phyloP scores from a whole-genome alignment of 352 stramenopile genomes.

The Globisporangium perplexum region DNA sequence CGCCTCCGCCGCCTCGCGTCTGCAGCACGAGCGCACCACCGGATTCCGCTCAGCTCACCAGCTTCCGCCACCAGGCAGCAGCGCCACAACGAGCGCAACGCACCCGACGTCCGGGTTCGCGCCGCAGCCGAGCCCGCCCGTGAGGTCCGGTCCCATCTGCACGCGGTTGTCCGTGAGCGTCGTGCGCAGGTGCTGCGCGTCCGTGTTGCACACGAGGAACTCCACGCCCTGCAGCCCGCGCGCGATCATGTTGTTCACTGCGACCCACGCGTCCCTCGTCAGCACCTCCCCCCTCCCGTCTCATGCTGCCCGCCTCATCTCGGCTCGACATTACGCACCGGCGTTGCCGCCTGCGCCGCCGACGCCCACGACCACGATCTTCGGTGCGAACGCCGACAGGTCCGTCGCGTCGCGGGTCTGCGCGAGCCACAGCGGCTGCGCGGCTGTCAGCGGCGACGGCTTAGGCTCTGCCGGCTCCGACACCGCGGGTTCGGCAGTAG shows the following conservation, averaged over 20 bases:
- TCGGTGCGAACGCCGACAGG: slow-evolving; percentile 71
- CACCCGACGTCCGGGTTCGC: slow-evolving; percentile 80
- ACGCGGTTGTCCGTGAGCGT: slow-evolving; percentile 89
- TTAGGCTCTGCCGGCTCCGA: slow-evolving; percentile 33
- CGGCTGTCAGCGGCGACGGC: slow-evolving; percentile 37
- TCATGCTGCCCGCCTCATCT: too few species aligned
- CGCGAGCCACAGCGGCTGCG: slow-evolving; percentile 72
- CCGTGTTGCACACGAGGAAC: slow-evolving; percentile 90
- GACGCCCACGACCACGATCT: slow-evolving; percentile 85
- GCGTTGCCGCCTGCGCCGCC: slow-evolving; percentile 87
- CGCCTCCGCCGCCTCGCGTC: slow-evolving; percentile 65
- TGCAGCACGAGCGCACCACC: slow-evolving; percentile 14
- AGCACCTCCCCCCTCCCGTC: too few species aligned
- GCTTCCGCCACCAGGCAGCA: too few species aligned
- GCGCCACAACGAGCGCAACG: slow-evolving; percentile 15
- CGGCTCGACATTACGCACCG: too few species aligned
- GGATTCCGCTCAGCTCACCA: neutral
- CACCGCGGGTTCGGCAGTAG: slow-evolving; percentile 3
- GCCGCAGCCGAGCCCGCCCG: slow-evolving; percentile 71
- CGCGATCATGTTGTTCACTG: slow-evolving; percentile 89
- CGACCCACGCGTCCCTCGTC: too few species aligned
- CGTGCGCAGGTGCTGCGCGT: slow-evolving; percentile 87
- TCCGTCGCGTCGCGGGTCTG: slow-evolving; percentile 58
- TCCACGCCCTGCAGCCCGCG: slow-evolving; percentile 77
- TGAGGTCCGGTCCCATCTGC: slow-evolving; percentile 87